These are phyloP conservation scores for Parachlorella kessleri DNA, from an alignment of 139 green algal species.

Conservation along the genomic window DNA sequence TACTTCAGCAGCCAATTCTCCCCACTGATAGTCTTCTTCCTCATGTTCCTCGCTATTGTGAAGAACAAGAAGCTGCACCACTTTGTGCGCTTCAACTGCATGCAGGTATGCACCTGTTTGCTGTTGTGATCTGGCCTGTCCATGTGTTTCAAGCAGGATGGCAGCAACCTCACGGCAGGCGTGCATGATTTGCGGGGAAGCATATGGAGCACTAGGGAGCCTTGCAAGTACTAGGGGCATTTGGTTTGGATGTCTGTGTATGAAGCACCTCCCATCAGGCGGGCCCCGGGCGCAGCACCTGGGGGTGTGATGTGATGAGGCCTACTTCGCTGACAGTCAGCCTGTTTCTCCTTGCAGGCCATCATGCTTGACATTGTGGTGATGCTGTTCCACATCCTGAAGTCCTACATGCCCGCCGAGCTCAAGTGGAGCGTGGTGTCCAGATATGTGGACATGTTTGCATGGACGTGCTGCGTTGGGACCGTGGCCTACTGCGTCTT, in stretches of 20 bases:
- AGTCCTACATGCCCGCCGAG: slow-evolving; percentile 67
- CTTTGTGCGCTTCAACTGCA: slow-evolving; percentile 83
- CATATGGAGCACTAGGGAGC: no score
- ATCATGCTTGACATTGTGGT: slow-evolving; percentile 79
- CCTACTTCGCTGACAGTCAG: no score
- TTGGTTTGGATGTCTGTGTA: no score
- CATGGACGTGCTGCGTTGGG: slow-evolving; percentile 39
- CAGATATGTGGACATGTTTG: slow-evolving; percentile 62
- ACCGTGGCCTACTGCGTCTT: slow-evolving; percentile 62
- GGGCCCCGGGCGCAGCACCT: no score
- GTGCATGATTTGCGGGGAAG: no score
- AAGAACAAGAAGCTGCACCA: slow-evolving; percentile 79
- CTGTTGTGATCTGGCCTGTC: no score
- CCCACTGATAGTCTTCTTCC: slow-evolving; percentile 81
- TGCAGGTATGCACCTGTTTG: slow-evolving; percentile 72
- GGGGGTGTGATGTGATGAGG: no score
- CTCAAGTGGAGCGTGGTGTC: slow-evolving; percentile 57
- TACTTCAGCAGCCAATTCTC: slow-evolving; percentile 72
- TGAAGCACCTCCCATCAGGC: no score
- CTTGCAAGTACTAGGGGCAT: no score
- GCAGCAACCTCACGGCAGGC: no score
- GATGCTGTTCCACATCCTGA: slow-evolving; percentile 75
- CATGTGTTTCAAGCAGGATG: no score
- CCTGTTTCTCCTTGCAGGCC: no score
- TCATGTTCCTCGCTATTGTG: slow-evolving; percentile 74